Conservation (phyloP, 148 eudicot species). For the Silene conica region DNA sequence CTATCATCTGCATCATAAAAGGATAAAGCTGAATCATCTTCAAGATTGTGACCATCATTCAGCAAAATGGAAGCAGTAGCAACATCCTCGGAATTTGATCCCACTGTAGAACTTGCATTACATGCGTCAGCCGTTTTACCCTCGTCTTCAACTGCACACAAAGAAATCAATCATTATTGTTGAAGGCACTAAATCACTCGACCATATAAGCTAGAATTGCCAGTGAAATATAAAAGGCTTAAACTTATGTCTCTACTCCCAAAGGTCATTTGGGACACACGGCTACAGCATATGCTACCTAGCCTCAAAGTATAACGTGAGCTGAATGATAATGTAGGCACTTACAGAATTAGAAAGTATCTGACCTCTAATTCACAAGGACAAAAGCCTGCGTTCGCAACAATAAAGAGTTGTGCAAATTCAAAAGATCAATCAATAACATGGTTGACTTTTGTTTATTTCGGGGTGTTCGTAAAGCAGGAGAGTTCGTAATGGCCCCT, state of each 20-base stretch:
- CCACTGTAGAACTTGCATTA: constrained; percentile 13
- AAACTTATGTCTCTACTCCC: background rate
- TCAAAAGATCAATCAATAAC: background rate
- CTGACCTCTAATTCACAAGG: background rate
- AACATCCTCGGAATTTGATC: constrained; percentile 12
- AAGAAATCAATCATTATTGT: background rate
- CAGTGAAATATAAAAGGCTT: background rate
- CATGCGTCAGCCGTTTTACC: constrained; percentile 15
- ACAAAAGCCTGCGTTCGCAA: background rate
- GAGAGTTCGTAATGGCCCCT: background rate
- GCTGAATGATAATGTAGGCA: background rate
- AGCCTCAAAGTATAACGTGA: background rate
- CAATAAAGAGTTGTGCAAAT: background rate
- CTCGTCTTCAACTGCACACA: constrained; percentile 18
- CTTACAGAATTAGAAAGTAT: background rate
- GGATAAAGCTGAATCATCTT: constrained; percentile 30
- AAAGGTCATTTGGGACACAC: background rate
- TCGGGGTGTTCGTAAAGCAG: background rate
- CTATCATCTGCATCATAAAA: constrained; percentile 27
- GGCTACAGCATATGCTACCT: background rate
- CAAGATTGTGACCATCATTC: constrained; percentile 15
- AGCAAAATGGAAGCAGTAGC: constrained; percentile 4
- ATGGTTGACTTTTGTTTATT: background rate
- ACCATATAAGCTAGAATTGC: background rate
- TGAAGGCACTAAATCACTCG: background rate